A percentile compares a stretch with the other conserved stretches of the same genome.
These are phyloP conservation scores for Cytospora piceicola DNA, from an alignment of 2,329 filamentous ascomycete species.

Conservation along the genomic window DNA sequence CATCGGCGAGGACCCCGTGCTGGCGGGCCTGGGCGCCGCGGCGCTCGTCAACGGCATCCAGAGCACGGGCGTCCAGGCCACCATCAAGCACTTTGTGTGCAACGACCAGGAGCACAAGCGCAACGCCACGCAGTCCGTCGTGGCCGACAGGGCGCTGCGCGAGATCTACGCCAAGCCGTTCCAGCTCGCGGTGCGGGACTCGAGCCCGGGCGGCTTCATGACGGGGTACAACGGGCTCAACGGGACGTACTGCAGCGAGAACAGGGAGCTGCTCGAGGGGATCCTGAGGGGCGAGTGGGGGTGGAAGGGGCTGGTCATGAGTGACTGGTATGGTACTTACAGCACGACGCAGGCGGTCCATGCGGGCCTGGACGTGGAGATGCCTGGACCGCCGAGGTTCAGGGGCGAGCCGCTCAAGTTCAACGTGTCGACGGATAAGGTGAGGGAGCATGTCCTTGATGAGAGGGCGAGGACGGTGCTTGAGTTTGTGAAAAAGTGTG, in stretches of 20 bases:
- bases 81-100: constrained; percentile 64
- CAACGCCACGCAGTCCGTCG: constrained; percentile 57
- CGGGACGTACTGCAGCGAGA: constrained; percentile 59
- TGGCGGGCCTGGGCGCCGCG: constrained; percentile 58
- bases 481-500: constrained; percentile 61
- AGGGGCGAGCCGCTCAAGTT: constrained; percentile 57
- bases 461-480: constrained; percentile 62
- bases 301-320: constrained; percentile 61
- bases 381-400: constrained; percentile 60
- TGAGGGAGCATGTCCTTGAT: constrained; percentile 58
- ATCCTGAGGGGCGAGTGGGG: constrained; percentile 61
- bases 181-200: constrained; percentile 58
- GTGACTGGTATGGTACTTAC: constrained; percentile 64
- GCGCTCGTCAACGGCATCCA: constrained; percentile 60
- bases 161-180: constrained; percentile 64
- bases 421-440: constrained; percentile 59
- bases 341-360: constrained; percentile 54
- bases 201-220: constrained; percentile 59
- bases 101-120: constrained; percentile 65
- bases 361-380: constrained; percentile 62
- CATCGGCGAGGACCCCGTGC: constrained; percentile 60
- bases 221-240: constrained; percentile 64
- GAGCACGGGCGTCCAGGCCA: constrained; percentile 58
- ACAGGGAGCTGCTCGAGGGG: constrained; percentile 52
- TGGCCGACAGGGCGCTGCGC: constrained; percentile 59